A percentile compares a stretch with the other conserved stretches of the same genome.
Evolutionary conservation across 2,329 filamentous ascomycete genomes (phyloP).

Genomic region (Calonectria pseudoreteaudii): DNA sequence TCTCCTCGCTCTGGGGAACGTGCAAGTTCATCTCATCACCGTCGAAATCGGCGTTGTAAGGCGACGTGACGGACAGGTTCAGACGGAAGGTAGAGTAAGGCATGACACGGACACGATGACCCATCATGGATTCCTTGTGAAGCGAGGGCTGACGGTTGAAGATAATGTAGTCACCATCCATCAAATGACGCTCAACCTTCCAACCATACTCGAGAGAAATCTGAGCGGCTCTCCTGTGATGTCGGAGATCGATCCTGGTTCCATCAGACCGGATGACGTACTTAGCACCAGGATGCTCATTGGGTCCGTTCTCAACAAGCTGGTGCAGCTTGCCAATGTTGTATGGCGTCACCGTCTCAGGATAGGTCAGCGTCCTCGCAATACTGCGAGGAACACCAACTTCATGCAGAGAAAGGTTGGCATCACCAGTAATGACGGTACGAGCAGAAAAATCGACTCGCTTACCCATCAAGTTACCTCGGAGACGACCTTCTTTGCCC

Average conservation of each 20-base stretch:
- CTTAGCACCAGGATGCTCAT: conserved; percentile 94
- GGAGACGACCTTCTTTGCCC: conserved; percentile 97
- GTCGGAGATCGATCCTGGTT: conserved; percentile 92
- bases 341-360: conserved; percentile 96
- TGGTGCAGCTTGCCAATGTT: conserved; percentile 94
- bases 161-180: conserved; percentile 97
- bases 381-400: conserved; percentile 97
- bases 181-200: conserved; percentile 98
- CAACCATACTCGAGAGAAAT: conserved; percentile 94
- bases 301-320: conserved; percentile 92
- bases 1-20: conserved; percentile 97
- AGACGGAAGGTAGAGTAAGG: conserved; percentile 98
- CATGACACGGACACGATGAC: conserved; percentile 96
- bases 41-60: conserved; percentile 99
- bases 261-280: conserved; percentile 96
- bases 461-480: conserved; percentile 99
- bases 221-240: conserved; percentile 88
- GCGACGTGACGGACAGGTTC: conserved; percentile 96
- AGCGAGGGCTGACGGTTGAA: conserved; percentile 99
- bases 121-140: conserved; percentile 99
- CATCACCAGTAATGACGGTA: conserved; percentile 99
- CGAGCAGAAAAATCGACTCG: conserved; percentile 99
- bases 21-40: conserved; percentile 99
- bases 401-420: conserved; percentile 95
- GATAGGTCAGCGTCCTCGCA: conserved; percentile 92